Conservation (phyloP, 345 rosid genomes). For the Punica granatum region DNA sequence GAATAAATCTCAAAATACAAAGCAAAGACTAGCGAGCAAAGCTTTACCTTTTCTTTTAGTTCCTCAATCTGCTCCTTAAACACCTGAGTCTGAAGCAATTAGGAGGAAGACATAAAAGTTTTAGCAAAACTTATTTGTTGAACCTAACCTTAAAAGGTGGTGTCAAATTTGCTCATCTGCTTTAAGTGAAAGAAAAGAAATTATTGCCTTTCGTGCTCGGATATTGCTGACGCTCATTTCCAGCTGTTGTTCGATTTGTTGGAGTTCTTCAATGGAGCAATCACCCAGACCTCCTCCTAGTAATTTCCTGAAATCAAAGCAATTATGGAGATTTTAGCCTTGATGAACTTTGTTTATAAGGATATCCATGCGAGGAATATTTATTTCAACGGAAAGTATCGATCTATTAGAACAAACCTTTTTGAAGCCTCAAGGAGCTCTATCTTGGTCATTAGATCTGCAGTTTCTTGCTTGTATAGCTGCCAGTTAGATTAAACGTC, state of each 20-base stretch:
- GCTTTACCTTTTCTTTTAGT: constrained; percentile 1
- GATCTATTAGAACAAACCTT: neutral
- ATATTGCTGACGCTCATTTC: constrained; percentile 44
- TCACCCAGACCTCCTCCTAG: constrained; percentile 30
- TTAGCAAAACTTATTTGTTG: neutral
- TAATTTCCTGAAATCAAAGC: neutral
- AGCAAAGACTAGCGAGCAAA: neutral
- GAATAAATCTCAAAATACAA: neutral
- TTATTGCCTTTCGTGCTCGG: constrained; percentile 21
- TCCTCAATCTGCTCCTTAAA: neutral
- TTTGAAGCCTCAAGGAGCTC: constrained; percentile 3
- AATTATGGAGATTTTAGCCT: neutral
- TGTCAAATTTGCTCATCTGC: neutral
- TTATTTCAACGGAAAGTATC: neutral
- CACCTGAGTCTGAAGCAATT: neutral
- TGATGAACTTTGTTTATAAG: neutral
- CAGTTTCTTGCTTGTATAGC: neutral
- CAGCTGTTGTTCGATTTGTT: constrained; percentile 52
- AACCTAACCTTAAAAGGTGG: neutral
- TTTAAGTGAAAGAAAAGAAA: neutral
- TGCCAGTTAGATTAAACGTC: neutral
- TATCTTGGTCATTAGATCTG: neutral
- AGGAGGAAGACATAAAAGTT: neutral
- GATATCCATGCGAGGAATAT: neutral
- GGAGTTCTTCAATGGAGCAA: constrained; percentile 52